Evolutionary conservation across 2,329 filamentous ascomycete species (phyloP).

Genomic region (Cryphonectria nitschkei): DNA sequence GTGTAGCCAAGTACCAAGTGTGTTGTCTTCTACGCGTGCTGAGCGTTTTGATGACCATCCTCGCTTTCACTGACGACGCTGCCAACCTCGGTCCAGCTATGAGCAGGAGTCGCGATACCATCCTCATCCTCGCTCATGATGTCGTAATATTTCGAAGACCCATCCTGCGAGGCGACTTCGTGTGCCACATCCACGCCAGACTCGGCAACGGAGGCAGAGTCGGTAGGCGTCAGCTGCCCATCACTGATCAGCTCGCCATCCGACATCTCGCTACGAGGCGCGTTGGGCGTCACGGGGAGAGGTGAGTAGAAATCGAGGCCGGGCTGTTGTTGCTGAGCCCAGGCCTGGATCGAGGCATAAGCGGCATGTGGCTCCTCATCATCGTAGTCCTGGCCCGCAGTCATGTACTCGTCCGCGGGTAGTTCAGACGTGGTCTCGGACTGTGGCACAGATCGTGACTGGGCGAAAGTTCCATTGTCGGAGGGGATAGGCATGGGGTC

Average conservation of each 20-base stretch:
- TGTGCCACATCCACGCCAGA: constrained; percentile 53
- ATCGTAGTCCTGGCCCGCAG: constrained; percentile 46
- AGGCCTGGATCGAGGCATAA: constrained; percentile 66
- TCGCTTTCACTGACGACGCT: constrained; percentile 64
- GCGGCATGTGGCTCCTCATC: constrained; percentile 48
- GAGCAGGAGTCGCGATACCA: constrained; percentile 60
- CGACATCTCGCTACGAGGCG: constrained; percentile 52
- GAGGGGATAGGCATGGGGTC: constrained; percentile 9
- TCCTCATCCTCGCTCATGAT: constrained; percentile 62
- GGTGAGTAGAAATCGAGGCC: constrained; percentile 63
- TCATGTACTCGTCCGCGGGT: constrained; percentile 54
- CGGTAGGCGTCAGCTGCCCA: constrained; percentile 62
- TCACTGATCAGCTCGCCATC: constrained; percentile 51
- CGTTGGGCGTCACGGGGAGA: constrained; percentile 55
- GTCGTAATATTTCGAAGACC: constrained; percentile 51
- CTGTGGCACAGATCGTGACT: constrained; percentile 38
- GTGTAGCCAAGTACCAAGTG: too few species aligned
- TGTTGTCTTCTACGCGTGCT: constrained; percentile 37
- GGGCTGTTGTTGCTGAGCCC: constrained; percentile 56
- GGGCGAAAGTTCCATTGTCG: background rate
- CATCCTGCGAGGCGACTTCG: constrained; percentile 45
- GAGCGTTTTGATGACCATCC: constrained; percentile 36
- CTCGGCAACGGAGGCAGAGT: constrained; percentile 58
- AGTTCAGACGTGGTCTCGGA: constrained; percentile 43
- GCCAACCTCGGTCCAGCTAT: constrained; percentile 67